A percentile compares a stretch with the other conserved stretches of the same genome.
These are phyloP conservation scores for Alternaria rosae DNA, from an alignment of 2,329 filamentous ascomycete species.

Conservation along the genomic window DNA sequence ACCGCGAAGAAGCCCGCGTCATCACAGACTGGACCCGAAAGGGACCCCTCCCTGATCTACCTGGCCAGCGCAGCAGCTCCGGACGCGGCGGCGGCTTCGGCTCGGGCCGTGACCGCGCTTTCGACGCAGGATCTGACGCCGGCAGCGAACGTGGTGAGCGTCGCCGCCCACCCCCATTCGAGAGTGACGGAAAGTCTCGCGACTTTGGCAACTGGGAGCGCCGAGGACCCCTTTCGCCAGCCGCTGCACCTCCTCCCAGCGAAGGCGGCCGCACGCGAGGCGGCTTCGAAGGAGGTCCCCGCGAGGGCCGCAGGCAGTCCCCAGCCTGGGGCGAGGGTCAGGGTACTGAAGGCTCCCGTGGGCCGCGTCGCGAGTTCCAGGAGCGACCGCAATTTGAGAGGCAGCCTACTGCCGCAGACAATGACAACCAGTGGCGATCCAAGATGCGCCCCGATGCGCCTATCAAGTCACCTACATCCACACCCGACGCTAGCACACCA, in stretches of 20 bases:
- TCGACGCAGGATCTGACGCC: slow-evolving; percentile 60
- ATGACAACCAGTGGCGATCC: slow-evolving; percentile 90
- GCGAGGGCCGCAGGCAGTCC: slow-evolving; percentile 59
- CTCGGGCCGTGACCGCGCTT: slow-evolving; percentile 57
- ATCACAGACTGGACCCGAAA: slow-evolving; percentile 92
- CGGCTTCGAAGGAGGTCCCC: slow-evolving; percentile 54
- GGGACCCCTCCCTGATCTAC: slow-evolving; percentile 81
- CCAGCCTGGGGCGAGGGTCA: slow-evolving; percentile 77
- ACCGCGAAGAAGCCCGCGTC: slow-evolving; percentile 80
- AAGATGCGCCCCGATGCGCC: slow-evolving; percentile 86
- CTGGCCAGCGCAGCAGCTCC: slow-evolving; percentile 63
- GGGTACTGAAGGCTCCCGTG: slow-evolving; percentile 78
- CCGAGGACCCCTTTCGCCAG: slow-evolving; percentile 85
- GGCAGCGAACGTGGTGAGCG: slow-evolving; percentile 71
- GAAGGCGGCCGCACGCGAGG: slow-evolving; percentile 67
- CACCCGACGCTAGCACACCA: slow-evolving; percentile 77
- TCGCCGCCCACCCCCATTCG: slow-evolving; percentile 69
- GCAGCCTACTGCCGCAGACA: slow-evolving; percentile 84
- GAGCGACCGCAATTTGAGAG: slow-evolving; percentile 68
- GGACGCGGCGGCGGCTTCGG: slow-evolving; percentile 54
- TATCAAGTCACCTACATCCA: slow-evolving; percentile 67
- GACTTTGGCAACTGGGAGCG: slow-evolving; percentile 94
- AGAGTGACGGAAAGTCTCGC: slow-evolving; percentile 76
- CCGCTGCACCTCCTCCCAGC: slow-evolving; percentile 56
- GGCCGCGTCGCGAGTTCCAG: slow-evolving; percentile 77